Evolutionary conservation across 768 basidiomycete species (phyloP).

Genomic region (Hemileccinum rubropunctum): DNA sequence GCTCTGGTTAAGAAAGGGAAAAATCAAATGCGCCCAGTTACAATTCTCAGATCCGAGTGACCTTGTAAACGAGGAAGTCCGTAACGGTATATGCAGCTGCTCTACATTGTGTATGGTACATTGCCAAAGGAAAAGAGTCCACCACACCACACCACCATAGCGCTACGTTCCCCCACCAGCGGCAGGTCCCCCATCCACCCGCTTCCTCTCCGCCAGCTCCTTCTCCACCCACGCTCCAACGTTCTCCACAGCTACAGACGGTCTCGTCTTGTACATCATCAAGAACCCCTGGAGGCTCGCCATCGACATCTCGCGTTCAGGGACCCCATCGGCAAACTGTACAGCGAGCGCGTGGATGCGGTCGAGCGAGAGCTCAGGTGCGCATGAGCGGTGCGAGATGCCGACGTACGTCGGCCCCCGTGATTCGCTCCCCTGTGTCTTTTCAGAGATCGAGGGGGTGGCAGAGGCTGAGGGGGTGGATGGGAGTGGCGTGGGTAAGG

Average conservation of each 20-base stretch:
- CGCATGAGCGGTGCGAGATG: slow-evolving; percentile 32
- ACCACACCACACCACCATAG: too few species aligned
- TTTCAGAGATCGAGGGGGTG: slow-evolving; percentile 11
- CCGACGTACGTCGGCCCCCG: slow-evolving; percentile 10
- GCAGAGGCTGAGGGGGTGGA: neutral
- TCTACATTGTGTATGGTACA: too few species aligned
- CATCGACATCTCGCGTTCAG: slow-evolving; percentile 42
- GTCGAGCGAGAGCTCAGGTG: slow-evolving; percentile 39
- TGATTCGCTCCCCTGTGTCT: slow-evolving; percentile 4
- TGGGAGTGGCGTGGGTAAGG: neutral
- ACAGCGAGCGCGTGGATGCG: slow-evolving; percentile 48
- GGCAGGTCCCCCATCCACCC: neutral
- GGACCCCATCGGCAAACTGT: slow-evolving; percentile 53
- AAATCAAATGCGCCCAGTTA: too few species aligned
- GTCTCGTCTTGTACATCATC: slow-evolving; percentile 64
- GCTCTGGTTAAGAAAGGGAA: too few species aligned
- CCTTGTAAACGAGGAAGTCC: too few species aligned
- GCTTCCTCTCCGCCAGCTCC: slow-evolving; percentile 28
- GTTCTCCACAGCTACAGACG: slow-evolving; percentile 51
- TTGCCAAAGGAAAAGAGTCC: too few species aligned
- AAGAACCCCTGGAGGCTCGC: slow-evolving; percentile 55
- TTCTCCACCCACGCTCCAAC: slow-evolving; percentile 49
- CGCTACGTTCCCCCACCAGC: too few species aligned
- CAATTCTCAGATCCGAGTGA: too few species aligned
- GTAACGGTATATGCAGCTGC: too few species aligned